Evolutionary conservation across 73 alveolate genomes (phyloP).

Genomic region (Symbiodinium natans): DNA sequence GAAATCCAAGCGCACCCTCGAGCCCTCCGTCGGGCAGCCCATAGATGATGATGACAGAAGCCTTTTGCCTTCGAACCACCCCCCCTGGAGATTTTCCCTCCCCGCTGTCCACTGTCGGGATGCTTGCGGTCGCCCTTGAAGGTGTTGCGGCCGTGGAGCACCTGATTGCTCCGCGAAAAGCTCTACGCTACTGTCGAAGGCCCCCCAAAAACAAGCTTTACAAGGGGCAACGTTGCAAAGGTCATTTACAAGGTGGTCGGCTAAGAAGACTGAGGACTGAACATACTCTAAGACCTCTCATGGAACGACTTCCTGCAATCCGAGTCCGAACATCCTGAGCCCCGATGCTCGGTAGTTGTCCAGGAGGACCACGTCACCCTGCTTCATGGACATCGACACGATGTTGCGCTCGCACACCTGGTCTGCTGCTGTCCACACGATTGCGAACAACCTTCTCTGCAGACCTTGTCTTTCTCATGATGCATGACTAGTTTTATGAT

Average conservation of each 20-base stretch:
- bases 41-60: too few relatives aligned
- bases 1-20: too few relatives aligned
- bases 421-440: background rate
- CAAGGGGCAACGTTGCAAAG: too few relatives aligned
- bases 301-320: too few relatives aligned
- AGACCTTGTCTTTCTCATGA: background rate
- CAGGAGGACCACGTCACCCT: constrained; percentile 77
- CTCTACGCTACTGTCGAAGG: too few relatives aligned
- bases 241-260: too few relatives aligned
- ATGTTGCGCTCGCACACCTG: constrained; percentile 81
- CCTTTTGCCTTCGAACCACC: too few relatives aligned
- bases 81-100: too few relatives aligned
- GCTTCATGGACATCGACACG: constrained; percentile 56
- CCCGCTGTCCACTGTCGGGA: background rate
- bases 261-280: too few relatives aligned
- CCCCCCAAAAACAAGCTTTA: too few relatives aligned
- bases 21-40: too few relatives aligned
- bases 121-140: constrained; percentile 93
- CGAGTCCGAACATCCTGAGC: background rate
- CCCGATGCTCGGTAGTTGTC: constrained; percentile 79
- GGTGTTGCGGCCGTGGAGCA: constrained; percentile 93
- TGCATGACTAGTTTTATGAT: background rate
- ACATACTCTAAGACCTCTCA: too few relatives aligned
- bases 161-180: background rate
- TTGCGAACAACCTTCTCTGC: background rate